These are phyloP conservation scores for Penicillium digitatum DNA, from an alignment of 2,329 filamentous ascomycete genomes.

Conservation along the genomic window DNA sequence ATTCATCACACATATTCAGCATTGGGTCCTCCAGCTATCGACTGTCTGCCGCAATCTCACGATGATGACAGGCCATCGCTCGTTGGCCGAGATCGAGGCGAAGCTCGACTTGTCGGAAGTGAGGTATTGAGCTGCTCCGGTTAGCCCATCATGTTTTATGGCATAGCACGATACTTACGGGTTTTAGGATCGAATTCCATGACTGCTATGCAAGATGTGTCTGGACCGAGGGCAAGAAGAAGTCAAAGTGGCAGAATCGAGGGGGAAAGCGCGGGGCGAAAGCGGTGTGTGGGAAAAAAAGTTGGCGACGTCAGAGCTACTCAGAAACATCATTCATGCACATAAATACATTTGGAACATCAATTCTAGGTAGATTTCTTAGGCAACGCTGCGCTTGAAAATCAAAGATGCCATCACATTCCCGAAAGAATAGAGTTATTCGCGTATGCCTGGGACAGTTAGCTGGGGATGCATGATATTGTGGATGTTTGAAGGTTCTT, in stretches of 20 bases:
- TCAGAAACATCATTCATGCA: constrained; percentile 7
- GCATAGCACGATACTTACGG: constrained; percentile 49
- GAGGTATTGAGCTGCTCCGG: constrained; percentile 61
- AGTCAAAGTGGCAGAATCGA: constrained; percentile 10
- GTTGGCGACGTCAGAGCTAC: constrained; percentile 8
- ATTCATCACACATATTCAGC: constrained; percentile 7
- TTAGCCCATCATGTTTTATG: constrained; percentile 4
- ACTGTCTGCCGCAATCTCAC: constrained; percentile 48
- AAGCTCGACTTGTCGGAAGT: constrained; percentile 84
- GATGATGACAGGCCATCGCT: constrained; percentile 91
- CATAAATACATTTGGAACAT: constrained; percentile 17
- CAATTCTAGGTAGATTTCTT: constrained; percentile 22
- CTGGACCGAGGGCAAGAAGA: constrained; percentile 15
- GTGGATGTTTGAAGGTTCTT: constrained; percentile 20
- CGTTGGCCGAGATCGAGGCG: constrained; percentile 75
- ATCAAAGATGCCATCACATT: constrained; percentile 50
- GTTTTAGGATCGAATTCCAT: constrained; percentile 76
- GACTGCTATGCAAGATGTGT: constrained; percentile 13
- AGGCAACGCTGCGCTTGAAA: constrained; percentile 25
- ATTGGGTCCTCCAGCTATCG: neutral
- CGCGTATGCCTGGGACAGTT: constrained; percentile 64
- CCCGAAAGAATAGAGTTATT: constrained; percentile 75
- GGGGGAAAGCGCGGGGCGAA: constrained; percentile 20
- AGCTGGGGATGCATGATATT: constrained; percentile 6
- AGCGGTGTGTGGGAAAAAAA: constrained; percentile 17